Evolutionary conservation across 73 alveolate species (phyloP), one percentile per base, ranked within the genome.

Genomic region (Paramecium biaurelia): DNA sequence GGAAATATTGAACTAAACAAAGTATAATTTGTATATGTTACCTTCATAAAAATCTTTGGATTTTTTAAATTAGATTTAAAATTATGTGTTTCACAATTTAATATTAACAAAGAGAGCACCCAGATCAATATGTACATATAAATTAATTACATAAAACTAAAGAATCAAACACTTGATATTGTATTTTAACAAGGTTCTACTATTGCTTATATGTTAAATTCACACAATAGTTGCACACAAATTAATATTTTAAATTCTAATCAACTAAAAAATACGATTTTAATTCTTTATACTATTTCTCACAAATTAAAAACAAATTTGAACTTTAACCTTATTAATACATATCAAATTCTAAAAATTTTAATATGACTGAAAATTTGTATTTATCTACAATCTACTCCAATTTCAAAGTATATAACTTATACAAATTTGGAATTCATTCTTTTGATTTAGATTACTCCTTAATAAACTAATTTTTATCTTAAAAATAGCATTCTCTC

Each of bases 1-100:
- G 72, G 97, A 89, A 59, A 97, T 96, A 94, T 97, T 97, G 97
- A 97, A 96, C 97, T 96, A 86, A 32, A 72, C 93, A 35, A 47
- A 56, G 63, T 18, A 30, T 34, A 82, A 56, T 47, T 32, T 57
- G 58, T 56, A 85, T 70, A 70, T 28, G 88, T 32, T 79, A 79
- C 90, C 90, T 79, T 79, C 90, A 79, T 79, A 42, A 79, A 79
- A 79, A 79, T 79, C 90, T 79, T 79, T 21, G 70, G 42, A 47
- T 41, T 79, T 79, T 79, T 79, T 79, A 43, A 43, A 43, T 79
- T 79, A 79, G 90, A 79, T 79, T 79, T 79, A 45, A 79, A 79
- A 79, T 43, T 79, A 79, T 63, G 84, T 63, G 53, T 63, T 30
- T 26, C 84, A 63, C 84, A 63, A 63, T 63, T 63, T 63, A 63